Base-by-base conservation (phyloP, 495 filamentous ascomycete genomes). In the Trichoderma asperelloides region DNA sequence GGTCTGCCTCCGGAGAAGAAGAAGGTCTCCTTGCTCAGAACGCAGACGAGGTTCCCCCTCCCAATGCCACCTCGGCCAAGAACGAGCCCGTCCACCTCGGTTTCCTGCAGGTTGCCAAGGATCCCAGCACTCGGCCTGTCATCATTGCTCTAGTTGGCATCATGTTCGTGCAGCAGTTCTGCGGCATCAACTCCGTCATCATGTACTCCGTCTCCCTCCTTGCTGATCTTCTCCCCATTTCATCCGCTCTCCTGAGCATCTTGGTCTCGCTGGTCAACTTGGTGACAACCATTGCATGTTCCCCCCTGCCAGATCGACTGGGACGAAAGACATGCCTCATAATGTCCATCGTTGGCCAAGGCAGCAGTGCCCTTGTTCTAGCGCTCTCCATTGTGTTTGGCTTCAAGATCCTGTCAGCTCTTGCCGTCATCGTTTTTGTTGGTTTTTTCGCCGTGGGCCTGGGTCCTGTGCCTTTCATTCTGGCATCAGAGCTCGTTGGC, bases 121-220 rank as follows among this genome's bases (percentile, higher is more conserved):
- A 92, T 68, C 83, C 89, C 3, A 73, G 81, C 21, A 89, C 89
- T 71, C 88, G 89, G 7, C 88, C 88, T 0, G 91, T 91, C 25
- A 87, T 96, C 49, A 78, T 96, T 66, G 91, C 93, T 3, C 92
- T 97, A 16, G 85, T 93, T 23, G 91, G 88, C 4, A 88, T 97
- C 69, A 98, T 98, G 96, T 78, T 93, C 43, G 88, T 91, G 11
- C 95, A 98, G 72, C 95, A 98, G 73, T 81, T 98, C 27, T 89
- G 87, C 39, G 93, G 94, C 33, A 92, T 98, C 78, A 98, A 98
- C 81, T 93, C 90, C 66, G 92, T 98, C 70, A 88, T 98, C 75
- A 97, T 98, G 92, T 98, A 98, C 77, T 95, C 92, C 9, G 95
- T 98, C 2, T 91, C 90, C 4, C 85, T 98, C 2, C 82, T 98